phyloP scores from a whole-genome alignment of 2,329 filamentous ascomycete species.

The Fusarium kyushuense region DNA sequence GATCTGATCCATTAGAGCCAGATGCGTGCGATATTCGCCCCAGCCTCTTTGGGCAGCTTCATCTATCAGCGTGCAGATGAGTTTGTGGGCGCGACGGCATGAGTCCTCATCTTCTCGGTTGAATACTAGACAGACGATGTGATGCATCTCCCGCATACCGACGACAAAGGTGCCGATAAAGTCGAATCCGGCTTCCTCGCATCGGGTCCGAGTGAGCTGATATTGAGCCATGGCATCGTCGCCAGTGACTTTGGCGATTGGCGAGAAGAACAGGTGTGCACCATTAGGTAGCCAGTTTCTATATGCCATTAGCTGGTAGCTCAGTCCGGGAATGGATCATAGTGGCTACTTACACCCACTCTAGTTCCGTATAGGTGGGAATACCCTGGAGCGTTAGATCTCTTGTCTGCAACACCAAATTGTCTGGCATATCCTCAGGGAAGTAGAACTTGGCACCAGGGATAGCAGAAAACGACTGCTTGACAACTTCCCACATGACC shows the following conservation, averaged over 20 bases:
- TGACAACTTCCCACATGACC: conserved; percentile 36
- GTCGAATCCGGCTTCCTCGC: conserved; percentile 39
- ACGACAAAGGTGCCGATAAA: conserved; percentile 39
- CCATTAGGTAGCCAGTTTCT: conserved; percentile 39
- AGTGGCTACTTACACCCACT: conserved; percentile 36
- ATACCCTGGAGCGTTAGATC: conserved; percentile 35
- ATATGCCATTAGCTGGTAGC: too few relatives aligned
- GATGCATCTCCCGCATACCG: conserved; percentile 38
- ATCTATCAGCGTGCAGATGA: conserved; percentile 25
- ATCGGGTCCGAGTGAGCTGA: conserved; percentile 16
- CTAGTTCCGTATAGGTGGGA: conserved; percentile 33
- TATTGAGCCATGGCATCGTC: conserved; percentile 36
- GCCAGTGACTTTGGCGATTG: conserved; percentile 39
- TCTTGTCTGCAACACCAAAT: conserved; percentile 32
- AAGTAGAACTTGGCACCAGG: conserved; percentile 41
- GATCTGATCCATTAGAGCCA: conserved; percentile 36
- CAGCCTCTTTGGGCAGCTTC: conserved; percentile 32
- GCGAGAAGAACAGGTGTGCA: conserved; percentile 42
- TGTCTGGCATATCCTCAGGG: conserved; percentile 37
- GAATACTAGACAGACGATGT: conserved; percentile 38
- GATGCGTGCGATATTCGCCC: conserved; percentile 39
- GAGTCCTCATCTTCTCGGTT: conserved; percentile 26
- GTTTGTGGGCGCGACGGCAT: conserved; percentile 20
- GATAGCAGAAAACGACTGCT: conserved; percentile 32
- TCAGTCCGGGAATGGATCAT: too few relatives aligned